phyloP scores from a whole-genome alignment of 768 basidiomycete genomes.

The Ephemerocybe angulata region DNA sequence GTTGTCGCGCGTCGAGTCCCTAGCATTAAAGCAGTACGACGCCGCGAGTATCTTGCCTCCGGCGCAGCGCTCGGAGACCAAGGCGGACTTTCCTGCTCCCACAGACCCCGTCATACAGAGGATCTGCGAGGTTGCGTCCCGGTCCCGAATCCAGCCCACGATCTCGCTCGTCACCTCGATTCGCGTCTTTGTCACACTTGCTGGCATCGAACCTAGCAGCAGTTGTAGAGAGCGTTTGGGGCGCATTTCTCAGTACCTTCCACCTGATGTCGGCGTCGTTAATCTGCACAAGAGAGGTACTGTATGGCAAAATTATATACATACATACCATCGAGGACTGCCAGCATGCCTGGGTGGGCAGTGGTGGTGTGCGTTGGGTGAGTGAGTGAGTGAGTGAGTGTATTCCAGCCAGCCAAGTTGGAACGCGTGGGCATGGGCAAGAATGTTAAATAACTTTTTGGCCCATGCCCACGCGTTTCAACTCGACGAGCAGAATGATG shows the following conservation, averaged over 20 bases:
- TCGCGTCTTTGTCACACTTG: background rate
- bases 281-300: no score
- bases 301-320: no score
- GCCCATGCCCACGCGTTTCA: no score
- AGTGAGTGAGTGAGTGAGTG: no score
- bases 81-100: slow-evolving; percentile 3
- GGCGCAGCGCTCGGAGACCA: background rate
- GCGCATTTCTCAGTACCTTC: background rate
- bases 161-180: background rate
- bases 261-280: no score
- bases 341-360: no score
- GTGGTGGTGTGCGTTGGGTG: no score
- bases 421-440: no score
- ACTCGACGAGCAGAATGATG: no score
- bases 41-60: background rate
- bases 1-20: background rate
- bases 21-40: slow-evolving; percentile 1
- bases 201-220: background rate
- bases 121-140: background rate
- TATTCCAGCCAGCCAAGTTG: no score
- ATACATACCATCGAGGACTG: no score
- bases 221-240: slow-evolving; percentile 3
- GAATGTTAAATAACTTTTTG: no score
- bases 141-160: background rate
- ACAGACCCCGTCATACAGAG: slow-evolving; percentile 6